Evolutionary conservation across 371 early-diverging fungal genomes (phyloP), one percentile per base, ranked within the genome.

Genomic region (Paraphysoderma sedebokerense): DNA sequence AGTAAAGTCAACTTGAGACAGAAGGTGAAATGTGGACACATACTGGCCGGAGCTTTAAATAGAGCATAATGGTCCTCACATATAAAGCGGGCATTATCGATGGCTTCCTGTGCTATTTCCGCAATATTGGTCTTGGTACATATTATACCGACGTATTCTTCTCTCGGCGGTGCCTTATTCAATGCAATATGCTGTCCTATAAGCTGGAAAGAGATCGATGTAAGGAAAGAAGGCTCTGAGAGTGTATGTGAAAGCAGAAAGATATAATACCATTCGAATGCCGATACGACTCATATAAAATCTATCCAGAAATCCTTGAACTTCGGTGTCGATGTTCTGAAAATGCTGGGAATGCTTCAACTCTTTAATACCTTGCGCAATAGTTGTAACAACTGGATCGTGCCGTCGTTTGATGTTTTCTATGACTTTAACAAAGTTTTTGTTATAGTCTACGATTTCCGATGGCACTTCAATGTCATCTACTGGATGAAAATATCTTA

Each of bases 231-330:
- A 53, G 38, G 30, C 28, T 42, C 37, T 17, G 35, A 31, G 22
- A 17, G 24, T 23, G 13, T 7, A 36, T 42, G 27, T 19, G 28
- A 20, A 42, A 23, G 29, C 27, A 20, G 13, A 28, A 27, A 13
- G 19, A 27, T 38, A 15, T 17, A 13, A n/a, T 13, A 95, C 68
- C 88, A 92, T 88, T 50, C 97, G 82, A 53, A 96, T 92, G 15
- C 97, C 97, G 51, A 96, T 96, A 36, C 97, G 82, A 24, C 90
- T 89, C 80, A 92, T 80, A 67, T 92, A 92, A 64, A 96, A 96
- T n/a, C 92, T 77, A 64, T 92, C 93, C 51, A 96, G 64, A 57
- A 96, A 96, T 24, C 74, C 68, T 62, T 96, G 92, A 8, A 92
- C 72, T 38, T 81, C 86, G 31, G 74, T 76, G 56, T 90, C 87